phyloP scores from a whole-genome alignment of 2,329 filamentous ascomycete genomes.

The Botrytis sinoallii region DNA sequence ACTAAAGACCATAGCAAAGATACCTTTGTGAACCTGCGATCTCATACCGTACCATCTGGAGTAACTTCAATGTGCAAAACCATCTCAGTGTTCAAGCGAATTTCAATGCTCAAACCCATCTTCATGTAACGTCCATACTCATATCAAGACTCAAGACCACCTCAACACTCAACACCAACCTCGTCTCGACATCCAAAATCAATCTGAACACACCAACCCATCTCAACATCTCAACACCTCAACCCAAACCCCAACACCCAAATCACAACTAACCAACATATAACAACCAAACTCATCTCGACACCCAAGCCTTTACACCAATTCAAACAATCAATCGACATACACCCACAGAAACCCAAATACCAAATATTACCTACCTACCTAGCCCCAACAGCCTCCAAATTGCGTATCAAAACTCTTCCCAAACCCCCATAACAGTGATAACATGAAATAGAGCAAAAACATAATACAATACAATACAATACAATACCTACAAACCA shows the following conservation, averaged over 20 bases:
- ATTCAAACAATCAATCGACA: neutral
- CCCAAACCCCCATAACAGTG: neutral
- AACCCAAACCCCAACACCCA: neutral
- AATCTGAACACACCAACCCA: neutral
- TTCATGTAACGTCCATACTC: neutral
- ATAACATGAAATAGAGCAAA: neutral
- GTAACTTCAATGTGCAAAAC: neutral
- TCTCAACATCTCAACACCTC: no score
- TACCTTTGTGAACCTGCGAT: neutral
- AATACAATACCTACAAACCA: no score
- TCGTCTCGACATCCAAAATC: neutral
- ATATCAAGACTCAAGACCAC: neutral
- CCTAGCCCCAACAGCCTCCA: no score
- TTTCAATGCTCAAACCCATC: neutral
- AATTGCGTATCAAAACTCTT: neutral
- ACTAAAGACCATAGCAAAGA: neutral
- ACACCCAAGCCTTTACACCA: neutral
- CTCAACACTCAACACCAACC: neutral
- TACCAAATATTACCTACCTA: neutral
- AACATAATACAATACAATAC: neutral
- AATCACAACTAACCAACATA: neutral
- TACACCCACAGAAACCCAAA: neutral
- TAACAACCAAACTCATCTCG: neutral
- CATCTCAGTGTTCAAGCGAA: neutral
- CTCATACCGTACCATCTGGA: neutral